phyloP scores from a whole-genome alignment of 2,329 filamentous ascomycete species.

The Talaromyces sp. region DNA sequence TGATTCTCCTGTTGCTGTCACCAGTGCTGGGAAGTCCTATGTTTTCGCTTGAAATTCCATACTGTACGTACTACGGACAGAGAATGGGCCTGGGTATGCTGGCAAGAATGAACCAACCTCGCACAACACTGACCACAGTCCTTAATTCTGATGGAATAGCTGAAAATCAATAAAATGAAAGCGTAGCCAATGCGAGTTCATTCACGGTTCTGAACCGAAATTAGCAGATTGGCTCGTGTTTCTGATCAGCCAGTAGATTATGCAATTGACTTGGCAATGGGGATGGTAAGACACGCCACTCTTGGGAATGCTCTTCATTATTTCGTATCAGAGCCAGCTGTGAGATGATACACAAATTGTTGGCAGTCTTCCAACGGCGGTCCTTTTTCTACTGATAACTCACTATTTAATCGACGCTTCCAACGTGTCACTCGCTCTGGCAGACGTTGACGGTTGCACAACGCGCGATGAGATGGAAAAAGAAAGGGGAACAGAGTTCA shows the following conservation, averaged over 20 bases:
- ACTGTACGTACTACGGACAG: neutral
- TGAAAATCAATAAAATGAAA: too few species aligned
- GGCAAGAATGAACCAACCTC: neutral
- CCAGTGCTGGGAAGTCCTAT: neutral
- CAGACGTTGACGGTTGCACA: neutral
- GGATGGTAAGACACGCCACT: neutral
- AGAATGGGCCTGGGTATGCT: neutral
- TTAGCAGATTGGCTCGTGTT: neutral
- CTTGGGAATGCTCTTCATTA: neutral
- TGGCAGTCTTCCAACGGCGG: too few species aligned
- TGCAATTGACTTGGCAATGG: neutral
- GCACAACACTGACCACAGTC: neutral
- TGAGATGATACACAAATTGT: too few species aligned
- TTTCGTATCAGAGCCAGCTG: too few species aligned
- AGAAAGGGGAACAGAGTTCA: conserved; percentile 3
- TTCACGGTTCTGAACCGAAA: neutral
- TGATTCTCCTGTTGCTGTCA: neutral
- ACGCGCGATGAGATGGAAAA: neutral
- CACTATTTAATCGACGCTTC: too few species aligned
- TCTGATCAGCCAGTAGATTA: neutral
- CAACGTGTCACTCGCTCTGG: too few species aligned
- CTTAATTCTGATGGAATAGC: too few species aligned
- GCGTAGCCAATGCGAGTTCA: neutral
- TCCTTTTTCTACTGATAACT: too few species aligned
- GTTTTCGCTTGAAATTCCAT: neutral